Evolutionary conservation across 2,329 filamentous ascomycete genomes (phyloP).

Genomic region (Calycina marina): DNA sequence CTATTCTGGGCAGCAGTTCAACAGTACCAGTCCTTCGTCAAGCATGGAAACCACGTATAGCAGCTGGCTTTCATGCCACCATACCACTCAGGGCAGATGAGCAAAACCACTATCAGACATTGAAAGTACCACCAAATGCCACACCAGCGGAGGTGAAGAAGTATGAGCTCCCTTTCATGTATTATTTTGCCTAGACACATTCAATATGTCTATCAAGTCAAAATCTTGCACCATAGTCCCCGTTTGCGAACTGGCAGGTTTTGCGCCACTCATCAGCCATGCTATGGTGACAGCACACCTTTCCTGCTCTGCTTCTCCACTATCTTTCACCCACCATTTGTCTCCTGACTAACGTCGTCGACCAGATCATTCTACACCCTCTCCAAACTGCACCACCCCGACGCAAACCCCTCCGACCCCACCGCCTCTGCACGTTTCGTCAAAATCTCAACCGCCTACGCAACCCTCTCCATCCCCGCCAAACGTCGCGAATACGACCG

Average conservation of each 20-base stretch:
- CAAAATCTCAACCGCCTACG: slow-evolving; percentile 72
- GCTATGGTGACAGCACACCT: not conserved
- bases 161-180: slow-evolving; percentile 26
- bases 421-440: slow-evolving; percentile 62
- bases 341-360: no score
- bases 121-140: slow-evolving; percentile 58
- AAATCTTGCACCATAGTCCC: not conserved
- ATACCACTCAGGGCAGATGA: no score
- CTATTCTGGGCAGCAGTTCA: no score
- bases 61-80: slow-evolving; percentile 38
- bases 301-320: no score
- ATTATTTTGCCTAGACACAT: not conserved
- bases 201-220: not conserved
- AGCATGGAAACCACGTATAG: no score
- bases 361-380: slow-evolving; percentile 75
- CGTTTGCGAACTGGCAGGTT: slow-evolving; percentile 1
- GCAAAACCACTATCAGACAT: slow-evolving; percentile 65
- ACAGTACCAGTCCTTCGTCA: no score
- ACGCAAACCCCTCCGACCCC: slow-evolving; percentile 70
- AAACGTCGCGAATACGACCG: slow-evolving; percentile 70
- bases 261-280: no score
- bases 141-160: slow-evolving; percentile 72
- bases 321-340: no score
- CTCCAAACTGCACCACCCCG: slow-evolving; percentile 84
- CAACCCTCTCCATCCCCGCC: slow-evolving; percentile 53